Base-by-base conservation (phyloP, 1,284 basidiomycete genomes). In the Austropuccinia psidii region DNA sequence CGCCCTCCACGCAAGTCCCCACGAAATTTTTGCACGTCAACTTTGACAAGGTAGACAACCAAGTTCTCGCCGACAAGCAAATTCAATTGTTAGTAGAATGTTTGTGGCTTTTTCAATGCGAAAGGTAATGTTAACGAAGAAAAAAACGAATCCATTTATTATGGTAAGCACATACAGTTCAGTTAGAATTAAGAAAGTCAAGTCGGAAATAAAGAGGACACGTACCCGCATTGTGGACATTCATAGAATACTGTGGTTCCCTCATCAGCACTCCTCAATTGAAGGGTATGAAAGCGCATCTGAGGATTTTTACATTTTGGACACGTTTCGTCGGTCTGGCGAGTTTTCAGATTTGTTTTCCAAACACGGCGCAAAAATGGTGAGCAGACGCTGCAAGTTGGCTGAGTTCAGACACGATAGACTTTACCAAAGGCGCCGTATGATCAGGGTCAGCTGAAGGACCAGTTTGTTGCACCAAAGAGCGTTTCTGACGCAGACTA, bases 291-390 rank as follows among this genome's bases (percentile, higher is more conserved):
- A 77, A 81, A 82, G 68, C 78, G 78, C 81, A 82, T 80, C 75
- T 82, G 80, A 47, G 80, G 78, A 65, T 80, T 47, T 52, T 73
- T 35, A 79, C 95, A 98, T 64, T 87, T 86, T 0, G 92, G 92
- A 80, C 96, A 98, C 81, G 89, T 90, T 81, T 98, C 95, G 68
- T 90, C 88, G 43, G 93, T 90, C 90, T 96, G 78, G 17, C 77
- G 78, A 67, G 75, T 73, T 41, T n/a, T 8, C 35, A 21, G 8
- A 1, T 7, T 57, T 31, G 33, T 57, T 57, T 33, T 54, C n/a
- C 7, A 27, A 19, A 45, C 9, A 19, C 11, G 41, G 41, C 9
- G n/a, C 41, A 45, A 19, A 45, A 19, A 11, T 9, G n/a, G 41
- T 45, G 41, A 19, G n/a, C n/a, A 19, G 41, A 45, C n/a, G 41